These are phyloP conservation scores for Dendrobium catenatum DNA, from an alignment of 106 monocot species.

Conservation along the genomic window DNA sequence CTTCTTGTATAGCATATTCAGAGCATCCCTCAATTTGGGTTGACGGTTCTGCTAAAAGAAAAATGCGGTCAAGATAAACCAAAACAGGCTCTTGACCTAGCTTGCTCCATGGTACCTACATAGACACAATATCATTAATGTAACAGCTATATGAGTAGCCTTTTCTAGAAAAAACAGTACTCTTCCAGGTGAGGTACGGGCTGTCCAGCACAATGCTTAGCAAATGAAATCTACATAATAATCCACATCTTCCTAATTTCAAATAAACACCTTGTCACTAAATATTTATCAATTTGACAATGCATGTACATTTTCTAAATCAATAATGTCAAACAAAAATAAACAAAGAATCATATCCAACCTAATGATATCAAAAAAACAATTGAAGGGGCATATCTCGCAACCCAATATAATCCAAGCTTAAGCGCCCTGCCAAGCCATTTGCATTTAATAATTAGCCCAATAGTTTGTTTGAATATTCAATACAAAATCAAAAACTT, in stretches of 20 bases:
- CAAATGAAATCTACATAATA: not conserved
- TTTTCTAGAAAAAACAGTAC: not conserved
- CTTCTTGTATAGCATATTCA: conserved; percentile 91
- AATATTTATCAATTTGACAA: not conserved
- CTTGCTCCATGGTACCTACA: conserved; percentile 96
- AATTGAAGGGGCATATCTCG: not conserved
- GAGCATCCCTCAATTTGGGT: conserved; percentile 74
- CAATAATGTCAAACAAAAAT: not conserved
- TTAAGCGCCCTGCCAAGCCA: not conserved
- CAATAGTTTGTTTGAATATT: not conserved
- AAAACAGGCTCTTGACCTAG: conserved; percentile 95
- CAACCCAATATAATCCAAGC: not conserved
- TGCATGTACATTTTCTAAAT: not conserved
- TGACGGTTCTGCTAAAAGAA: conserved; percentile 89
- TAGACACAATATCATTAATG: not conserved
- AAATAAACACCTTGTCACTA: not conserved
- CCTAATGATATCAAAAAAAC: not conserved
- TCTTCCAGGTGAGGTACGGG: not conserved
- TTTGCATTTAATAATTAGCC: not conserved
- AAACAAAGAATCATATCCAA: not conserved
- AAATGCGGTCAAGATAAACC: conserved; percentile 83
- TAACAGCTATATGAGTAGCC: not conserved
- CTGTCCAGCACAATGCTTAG: not conserved
- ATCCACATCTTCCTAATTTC: not conserved
- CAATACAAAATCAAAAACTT: not conserved